phyloP scores from a whole-genome alignment of 805 yeast species.

The Cyberlindnera sargentensis region DNA sequence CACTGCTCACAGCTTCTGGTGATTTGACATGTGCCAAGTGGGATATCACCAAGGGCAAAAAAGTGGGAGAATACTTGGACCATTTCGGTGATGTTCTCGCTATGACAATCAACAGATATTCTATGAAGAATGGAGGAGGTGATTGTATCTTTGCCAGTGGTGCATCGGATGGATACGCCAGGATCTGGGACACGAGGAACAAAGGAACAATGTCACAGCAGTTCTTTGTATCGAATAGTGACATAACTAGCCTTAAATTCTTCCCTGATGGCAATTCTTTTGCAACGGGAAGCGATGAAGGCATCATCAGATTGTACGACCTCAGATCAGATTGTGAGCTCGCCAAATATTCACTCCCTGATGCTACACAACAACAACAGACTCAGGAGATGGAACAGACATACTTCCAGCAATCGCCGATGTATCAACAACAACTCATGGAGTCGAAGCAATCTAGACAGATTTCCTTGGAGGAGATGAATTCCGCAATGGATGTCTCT shows the following conservation, averaged over 20 bases:
- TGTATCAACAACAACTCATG: slow-evolving; percentile 4
- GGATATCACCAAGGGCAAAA: slow-evolving; percentile 63
- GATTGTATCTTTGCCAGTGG: slow-evolving; percentile 46
- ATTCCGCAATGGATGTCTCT: slow-evolving; percentile 41
- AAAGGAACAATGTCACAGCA: slow-evolving; percentile 32
- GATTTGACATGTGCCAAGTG: slow-evolving; percentile 75
- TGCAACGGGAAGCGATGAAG: slow-evolving; percentile 76
- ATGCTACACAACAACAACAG: slow-evolving; percentile 5
- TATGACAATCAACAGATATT: slow-evolving; percentile 28
- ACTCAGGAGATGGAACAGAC: slow-evolving; percentile 6
- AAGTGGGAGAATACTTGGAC: slow-evolving; percentile 48
- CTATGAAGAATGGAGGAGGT: slow-evolving; percentile 1
- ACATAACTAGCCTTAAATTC: slow-evolving; percentile 54
- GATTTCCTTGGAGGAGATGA: slow-evolving; percentile 18
- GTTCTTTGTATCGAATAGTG: slow-evolving; percentile 52
- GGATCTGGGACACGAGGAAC: slow-evolving; percentile 60
- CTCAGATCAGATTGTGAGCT: slow-evolving; percentile 69
- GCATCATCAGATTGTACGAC: slow-evolving; percentile 62
- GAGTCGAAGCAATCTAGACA: slow-evolving; percentile 15
- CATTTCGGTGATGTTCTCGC: slow-evolving; percentile 69
- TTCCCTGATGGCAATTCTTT: slow-evolving; percentile 69
- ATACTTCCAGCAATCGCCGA: slow-evolving; percentile 10
- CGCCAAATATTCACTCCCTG: slow-evolving; percentile 35
- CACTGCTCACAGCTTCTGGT: slow-evolving; percentile 67
- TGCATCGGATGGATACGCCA: slow-evolving; percentile 61